Evolutionary conservation across 768 basidiomycete species (phyloP).

Genomic region (Suillus ampliporus): DNA sequence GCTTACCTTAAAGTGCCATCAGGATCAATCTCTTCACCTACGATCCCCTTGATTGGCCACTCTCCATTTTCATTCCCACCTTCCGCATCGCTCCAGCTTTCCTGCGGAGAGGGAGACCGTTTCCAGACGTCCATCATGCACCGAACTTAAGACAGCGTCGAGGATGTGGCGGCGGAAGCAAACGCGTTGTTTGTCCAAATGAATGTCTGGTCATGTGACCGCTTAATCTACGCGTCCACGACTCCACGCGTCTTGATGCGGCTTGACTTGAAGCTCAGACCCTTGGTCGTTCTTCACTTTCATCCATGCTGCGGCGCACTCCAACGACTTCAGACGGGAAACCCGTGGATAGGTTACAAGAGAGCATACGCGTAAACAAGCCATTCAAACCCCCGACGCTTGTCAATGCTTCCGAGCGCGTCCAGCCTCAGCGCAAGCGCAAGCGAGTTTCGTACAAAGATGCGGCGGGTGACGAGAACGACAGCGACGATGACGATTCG

Average conservation of each 20-base stretch:
- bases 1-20: slow-evolving; percentile 35
- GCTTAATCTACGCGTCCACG: slow-evolving; percentile 16
- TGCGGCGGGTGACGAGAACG: slow-evolving; percentile 60
- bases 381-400: slow-evolving; percentile 80
- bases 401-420: slow-evolving; percentile 49
- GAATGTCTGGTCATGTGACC: slow-evolving; percentile 30
- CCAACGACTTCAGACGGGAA: slow-evolving; percentile 77
- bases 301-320: slow-evolving; percentile 65
- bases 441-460: slow-evolving; percentile 90
- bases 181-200: neutral
- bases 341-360: slow-evolving; percentile 67
- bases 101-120: slow-evolving; percentile 35
- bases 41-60: slow-evolving; percentile 35
- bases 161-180: neutral
- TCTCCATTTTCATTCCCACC: slow-evolving; percentile 37
- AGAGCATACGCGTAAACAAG: slow-evolving; percentile 74
- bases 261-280: neutral
- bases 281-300: neutral
- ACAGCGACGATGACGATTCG: slow-evolving; percentile 57
- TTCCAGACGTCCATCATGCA: slow-evolving; percentile 26
- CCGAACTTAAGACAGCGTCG: neutral
- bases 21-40: slow-evolving; percentile 37
- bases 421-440: slow-evolving; percentile 78
- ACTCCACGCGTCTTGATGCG: slow-evolving; percentile 5
- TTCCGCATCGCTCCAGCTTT: slow-evolving; percentile 38